Conservation (phyloP, 805 yeast genomes). For the Saturnispora serradocipensis region DNA sequence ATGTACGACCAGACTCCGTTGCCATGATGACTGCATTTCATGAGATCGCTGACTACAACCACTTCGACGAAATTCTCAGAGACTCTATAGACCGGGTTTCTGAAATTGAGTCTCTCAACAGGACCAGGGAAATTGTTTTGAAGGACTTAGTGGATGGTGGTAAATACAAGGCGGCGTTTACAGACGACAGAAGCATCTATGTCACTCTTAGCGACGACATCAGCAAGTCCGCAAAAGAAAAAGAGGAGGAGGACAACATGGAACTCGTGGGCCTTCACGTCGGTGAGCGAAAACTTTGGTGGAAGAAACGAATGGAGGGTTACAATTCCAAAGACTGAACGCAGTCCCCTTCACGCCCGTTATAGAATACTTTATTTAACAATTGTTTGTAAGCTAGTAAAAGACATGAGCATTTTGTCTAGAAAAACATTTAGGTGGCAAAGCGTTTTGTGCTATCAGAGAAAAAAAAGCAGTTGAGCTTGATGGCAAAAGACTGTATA, state of each 20-base stretch:
- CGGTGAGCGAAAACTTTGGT: slow-evolving; percentile 34
- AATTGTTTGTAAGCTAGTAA: neutral
- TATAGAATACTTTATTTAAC: neutral
- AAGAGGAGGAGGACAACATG: slow-evolving; percentile 14
- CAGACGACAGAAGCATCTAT: neutral
- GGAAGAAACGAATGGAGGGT: slow-evolving; percentile 37
- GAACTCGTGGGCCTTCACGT: slow-evolving; percentile 29
- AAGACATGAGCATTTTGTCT: neutral
- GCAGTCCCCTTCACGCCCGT: neutral
- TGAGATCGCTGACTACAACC: slow-evolving; percentile 64
- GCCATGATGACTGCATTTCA: slow-evolving; percentile 88
- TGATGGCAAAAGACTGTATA: neutral
- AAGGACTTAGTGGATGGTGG: slow-evolving; percentile 58
- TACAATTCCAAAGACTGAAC: slow-evolving; percentile 6
- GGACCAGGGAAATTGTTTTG: slow-evolving; percentile 67
- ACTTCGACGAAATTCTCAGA: slow-evolving; percentile 55
- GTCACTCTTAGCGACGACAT: slow-evolving; percentile 8
- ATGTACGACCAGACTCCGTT: slow-evolving; percentile 72
- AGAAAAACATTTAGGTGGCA: neutral
- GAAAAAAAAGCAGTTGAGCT: neutral
- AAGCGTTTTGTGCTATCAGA: neutral
- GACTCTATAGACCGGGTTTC: slow-evolving; percentile 61
- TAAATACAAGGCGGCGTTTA: slow-evolving; percentile 26
- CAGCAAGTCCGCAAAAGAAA: slow-evolving; percentile 12
- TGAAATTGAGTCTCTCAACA: slow-evolving; percentile 66